Evolutionary conservation across 306 rosid genomes (phyloP).

Genomic region (Arachis stenosperma): DNA sequence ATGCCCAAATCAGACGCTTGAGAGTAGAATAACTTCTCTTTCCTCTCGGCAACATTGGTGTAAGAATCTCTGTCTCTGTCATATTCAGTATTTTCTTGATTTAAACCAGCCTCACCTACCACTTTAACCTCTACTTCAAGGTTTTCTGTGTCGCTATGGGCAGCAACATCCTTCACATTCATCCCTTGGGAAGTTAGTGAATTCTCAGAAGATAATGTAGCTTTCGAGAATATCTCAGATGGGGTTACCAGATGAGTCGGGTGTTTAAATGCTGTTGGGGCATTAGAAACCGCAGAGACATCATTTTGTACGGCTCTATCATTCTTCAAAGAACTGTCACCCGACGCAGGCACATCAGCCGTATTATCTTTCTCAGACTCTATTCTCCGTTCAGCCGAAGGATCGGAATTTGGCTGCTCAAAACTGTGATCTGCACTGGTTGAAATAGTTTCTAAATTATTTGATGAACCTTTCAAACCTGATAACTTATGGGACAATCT

Average conservation of each 20-base stretch:
- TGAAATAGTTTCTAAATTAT: constrained; percentile 46
- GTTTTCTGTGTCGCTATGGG: constrained; percentile 49
- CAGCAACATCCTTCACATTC: constrained; percentile 53
- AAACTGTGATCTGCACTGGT: constrained; percentile 40
- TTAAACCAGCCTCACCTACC: constrained; percentile 51
- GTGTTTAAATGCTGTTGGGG: constrained; percentile 52
- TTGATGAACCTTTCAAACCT: constrained; percentile 48
- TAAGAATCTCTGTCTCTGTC: constrained; percentile 49
- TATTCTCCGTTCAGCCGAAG: constrained; percentile 42
- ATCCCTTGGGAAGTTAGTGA: constrained; percentile 50
- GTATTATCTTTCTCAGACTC: constrained; percentile 49
- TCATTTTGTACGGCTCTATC: constrained; percentile 49
- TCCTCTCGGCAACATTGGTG: constrained; percentile 47
- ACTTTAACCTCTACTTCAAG: constrained; percentile 57
- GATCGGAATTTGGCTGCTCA: constrained; percentile 45
- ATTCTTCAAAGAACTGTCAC: constrained; percentile 49
- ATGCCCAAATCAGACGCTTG: constrained; percentile 72
- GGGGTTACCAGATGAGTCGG: constrained; percentile 79
- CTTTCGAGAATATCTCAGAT: constrained; percentile 59
- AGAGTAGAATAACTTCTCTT: constrained; percentile 66
- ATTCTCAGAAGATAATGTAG: constrained; percentile 58
- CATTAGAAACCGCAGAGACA: constrained; percentile 48
- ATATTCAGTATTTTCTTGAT: constrained; percentile 41
- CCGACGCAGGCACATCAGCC: constrained; percentile 44
- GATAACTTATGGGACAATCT: constrained; percentile 53